These are phyloP conservation scores for Davidsoniella eucalypti DNA, from an alignment of 2,329 filamentous ascomycete species.

Conservation along the genomic window DNA sequence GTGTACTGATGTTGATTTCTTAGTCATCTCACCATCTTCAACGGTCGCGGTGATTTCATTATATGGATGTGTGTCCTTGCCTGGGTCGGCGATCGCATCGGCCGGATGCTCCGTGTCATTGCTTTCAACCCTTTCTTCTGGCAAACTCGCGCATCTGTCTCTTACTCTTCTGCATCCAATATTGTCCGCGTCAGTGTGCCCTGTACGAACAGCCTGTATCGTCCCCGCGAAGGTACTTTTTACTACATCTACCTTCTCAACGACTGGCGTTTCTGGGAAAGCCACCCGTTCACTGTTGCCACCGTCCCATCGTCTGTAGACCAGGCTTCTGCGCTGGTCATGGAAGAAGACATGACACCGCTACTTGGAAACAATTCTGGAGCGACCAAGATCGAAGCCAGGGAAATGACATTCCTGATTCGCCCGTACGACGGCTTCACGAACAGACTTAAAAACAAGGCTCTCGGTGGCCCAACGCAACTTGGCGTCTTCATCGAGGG, in stretches of 20 bases:
- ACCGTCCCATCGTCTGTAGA: conserved; percentile 13
- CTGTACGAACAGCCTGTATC: conserved; percentile 20
- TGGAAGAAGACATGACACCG: conserved; percentile 19
- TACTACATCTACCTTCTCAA: conserved; percentile 30
- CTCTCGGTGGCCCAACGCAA: conserved; percentile 16
- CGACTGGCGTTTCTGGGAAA: conserved; percentile 28
- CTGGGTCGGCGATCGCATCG: conserved; percentile 32
- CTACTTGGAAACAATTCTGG: conserved; percentile 17
- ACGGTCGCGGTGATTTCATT: conserved; percentile 29
- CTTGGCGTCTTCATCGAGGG: conserved; percentile 27
- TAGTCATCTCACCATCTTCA: conserved; percentile 36
- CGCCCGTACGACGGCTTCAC: conserved; percentile 31
- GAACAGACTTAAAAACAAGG: conserved; percentile 20
- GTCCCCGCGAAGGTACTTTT: conserved; percentile 25
- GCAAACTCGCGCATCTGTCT: conserved; percentile 20
- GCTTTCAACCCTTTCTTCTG: conserved; percentile 24
- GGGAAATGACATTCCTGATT: conserved; percentile 27
- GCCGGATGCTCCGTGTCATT: conserved; percentile 27
- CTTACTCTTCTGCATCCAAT: conserved; percentile 24
- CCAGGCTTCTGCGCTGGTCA: conserved; percentile 13
- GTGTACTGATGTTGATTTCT: conserved; percentile 14
- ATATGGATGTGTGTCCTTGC: conserved; percentile 33
- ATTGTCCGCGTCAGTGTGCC: conserved; percentile 27
- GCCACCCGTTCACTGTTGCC: conserved; percentile 33
- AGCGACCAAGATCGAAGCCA: conserved; percentile 3